Evolutionary conservation across 2,329 filamentous ascomycete species (phyloP).

Genomic region (Cordyceps javanica): DNA sequence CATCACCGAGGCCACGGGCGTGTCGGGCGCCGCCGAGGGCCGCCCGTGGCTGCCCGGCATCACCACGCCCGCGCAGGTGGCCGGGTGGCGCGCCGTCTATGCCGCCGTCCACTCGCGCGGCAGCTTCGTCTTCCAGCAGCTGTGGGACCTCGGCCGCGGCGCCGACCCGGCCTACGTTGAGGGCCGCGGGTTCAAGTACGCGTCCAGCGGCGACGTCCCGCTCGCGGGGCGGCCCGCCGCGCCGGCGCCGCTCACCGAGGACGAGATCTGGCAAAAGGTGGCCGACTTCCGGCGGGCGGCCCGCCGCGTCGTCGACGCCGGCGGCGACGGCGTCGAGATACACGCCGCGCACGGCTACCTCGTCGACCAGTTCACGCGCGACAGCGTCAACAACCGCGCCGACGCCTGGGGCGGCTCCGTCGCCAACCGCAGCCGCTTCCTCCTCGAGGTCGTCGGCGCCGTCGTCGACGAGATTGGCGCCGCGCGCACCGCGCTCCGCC

Average conservation of each 20-base stretch:
- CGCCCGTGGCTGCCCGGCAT: conserved; percentile 35
- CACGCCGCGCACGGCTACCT: conserved; percentile 55
- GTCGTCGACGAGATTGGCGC: conserved; percentile 39
- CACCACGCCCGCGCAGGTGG: conserved; percentile 27
- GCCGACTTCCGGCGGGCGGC: conserved; percentile 50
- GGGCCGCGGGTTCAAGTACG: conserved; percentile 22
- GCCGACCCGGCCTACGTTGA: conserved; percentile 17
- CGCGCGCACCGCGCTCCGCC: conserved; percentile 45
- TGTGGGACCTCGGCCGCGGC: conserved; percentile 21
- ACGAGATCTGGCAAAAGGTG: conserved; percentile 61
- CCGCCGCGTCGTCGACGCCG: conserved; percentile 52
- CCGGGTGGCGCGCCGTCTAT: conserved; percentile 23
- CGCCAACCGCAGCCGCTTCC: conserved; percentile 45
- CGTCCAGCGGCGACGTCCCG: conserved; percentile 19
- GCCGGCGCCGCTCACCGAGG: conserved; percentile 42
- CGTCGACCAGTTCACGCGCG: conserved; percentile 56
- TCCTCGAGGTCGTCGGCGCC: conserved; percentile 42
- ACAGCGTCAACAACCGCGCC: conserved; percentile 43
- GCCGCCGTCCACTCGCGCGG: conserved; percentile 23
- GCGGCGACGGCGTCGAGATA: conserved; percentile 65
- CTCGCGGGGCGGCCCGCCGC: conserved; percentile 19
- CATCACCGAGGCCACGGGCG: conserved; percentile 26
- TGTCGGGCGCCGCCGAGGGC: conserved; percentile 21
- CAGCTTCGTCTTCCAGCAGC: conserved; percentile 24
- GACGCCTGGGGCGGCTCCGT: conserved; percentile 50